Percentiles rank a stretch among this genome's conserved stretches.
phyloP scores from a whole-genome alignment of 1,284 basidiomycete species.

The Cutaneotrichosporon mucoides region DNA sequence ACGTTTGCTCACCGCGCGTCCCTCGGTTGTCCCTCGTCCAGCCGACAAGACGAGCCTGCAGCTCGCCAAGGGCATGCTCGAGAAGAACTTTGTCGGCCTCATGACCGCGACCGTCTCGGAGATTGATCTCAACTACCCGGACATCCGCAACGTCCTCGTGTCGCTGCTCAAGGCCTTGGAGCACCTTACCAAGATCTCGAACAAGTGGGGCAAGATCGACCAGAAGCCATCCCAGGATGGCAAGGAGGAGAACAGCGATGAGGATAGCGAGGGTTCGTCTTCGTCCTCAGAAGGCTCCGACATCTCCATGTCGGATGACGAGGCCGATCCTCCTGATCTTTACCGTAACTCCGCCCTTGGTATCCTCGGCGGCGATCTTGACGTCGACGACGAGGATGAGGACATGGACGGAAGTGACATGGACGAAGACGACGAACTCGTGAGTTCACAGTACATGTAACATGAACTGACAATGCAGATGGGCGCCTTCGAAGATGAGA shows the following conservation, averaged over 20 bases:
- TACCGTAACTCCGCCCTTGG: conserved; percentile 96
- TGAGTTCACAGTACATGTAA: conserved; percentile 10
- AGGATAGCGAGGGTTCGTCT: conserved; percentile 20
- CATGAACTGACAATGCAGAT: conserved; percentile 18
- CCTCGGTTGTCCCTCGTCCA: conserved; percentile 54
- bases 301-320: conserved; percentile 60
- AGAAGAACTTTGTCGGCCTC: conserved; percentile 91
- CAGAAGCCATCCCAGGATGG: conserved; percentile 56
- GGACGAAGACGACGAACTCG: conserved; percentile 67
- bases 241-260: conserved; percentile 20
- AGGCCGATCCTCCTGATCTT: conserved; percentile 65
- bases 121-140: conserved; percentile 92
- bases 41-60: conserved; percentile 46
- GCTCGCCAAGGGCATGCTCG: conserved; percentile 96
- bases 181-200: conserved; percentile 87
- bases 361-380: conserved; percentile 66
- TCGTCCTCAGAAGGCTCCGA: conserved; percentile 53
- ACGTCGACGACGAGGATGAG: conserved; percentile 62
- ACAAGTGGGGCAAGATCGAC: conserved; percentile 86
- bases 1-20: conserved; percentile 74
- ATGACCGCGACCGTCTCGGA: conserved; percentile 87
- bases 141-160: conserved; percentile 77
- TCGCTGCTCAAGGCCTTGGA: conserved; percentile 86
- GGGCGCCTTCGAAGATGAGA: conserved; percentile 29
- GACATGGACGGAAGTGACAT: conserved; percentile 72